A percentile compares a stretch with the other conserved stretches of the same genome.
These are phyloP conservation scores for Alternaria novae-zelandiae DNA, from an alignment of 2,329 filamentous ascomycete genomes.

Conservation along the genomic window DNA sequence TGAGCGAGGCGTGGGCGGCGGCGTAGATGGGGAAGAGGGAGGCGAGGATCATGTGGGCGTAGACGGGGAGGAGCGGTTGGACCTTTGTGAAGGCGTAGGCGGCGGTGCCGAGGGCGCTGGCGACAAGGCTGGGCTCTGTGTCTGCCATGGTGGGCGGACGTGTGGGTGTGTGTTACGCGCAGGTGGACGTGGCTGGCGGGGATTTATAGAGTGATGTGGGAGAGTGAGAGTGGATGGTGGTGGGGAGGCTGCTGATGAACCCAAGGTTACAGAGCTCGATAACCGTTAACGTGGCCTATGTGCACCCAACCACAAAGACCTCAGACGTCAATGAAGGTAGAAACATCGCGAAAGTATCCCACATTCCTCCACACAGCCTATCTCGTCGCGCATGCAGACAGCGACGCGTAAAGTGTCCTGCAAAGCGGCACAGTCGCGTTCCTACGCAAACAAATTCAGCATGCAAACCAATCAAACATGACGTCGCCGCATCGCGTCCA, in stretches of 20 bases:
- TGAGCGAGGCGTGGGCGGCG: constrained; percentile 83
- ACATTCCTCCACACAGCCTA: neutral
- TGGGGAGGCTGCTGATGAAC: neutral
- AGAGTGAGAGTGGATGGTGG: neutral
- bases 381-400: neutral
- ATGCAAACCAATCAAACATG: constrained; percentile 18
- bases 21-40: constrained; percentile 84
- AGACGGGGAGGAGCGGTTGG: constrained; percentile 58
- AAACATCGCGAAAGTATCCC: neutral
- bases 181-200: neutral
- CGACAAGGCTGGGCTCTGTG: constrained; percentile 36
- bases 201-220: neutral
- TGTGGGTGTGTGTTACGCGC: neutral
- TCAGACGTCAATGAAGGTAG: neutral
- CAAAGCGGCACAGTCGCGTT: neutral
- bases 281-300: neutral
- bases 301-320: neutral
- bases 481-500: neutral
- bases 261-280: neutral
- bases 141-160: constrained; percentile 33
- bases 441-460: neutral
- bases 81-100: constrained; percentile 53
- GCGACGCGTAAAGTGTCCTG: neutral
- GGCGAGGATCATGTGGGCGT: constrained; percentile 68
- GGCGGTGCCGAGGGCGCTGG: constrained; percentile 37